phyloP scores from a whole-genome alignment of 176 grass and related monocot species.

The Carex parvula region DNA sequence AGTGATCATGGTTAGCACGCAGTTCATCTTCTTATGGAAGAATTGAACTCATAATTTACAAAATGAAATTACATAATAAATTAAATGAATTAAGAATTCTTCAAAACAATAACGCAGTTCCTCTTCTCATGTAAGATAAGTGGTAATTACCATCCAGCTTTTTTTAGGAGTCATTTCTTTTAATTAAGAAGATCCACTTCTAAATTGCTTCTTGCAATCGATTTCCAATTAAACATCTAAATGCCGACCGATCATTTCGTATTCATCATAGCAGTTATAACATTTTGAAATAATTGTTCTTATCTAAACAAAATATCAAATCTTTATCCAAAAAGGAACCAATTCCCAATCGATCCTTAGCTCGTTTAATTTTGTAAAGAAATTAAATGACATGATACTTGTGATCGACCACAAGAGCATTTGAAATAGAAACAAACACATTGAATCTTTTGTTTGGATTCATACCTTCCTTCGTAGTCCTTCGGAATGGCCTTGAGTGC shows the following conservation, averaged over 20 bases:
- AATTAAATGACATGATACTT: background rate
- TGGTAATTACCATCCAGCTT: too few relatives aligned
- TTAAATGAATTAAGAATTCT: background rate
- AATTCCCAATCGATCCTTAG: background rate
- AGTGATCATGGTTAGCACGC: background rate
- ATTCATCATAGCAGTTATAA: background rate
- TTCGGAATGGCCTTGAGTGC: constrained; percentile 60
- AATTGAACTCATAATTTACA: background rate
- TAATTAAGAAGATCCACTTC: background rate
- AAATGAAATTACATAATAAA: background rate
- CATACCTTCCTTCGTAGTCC: constrained; percentile 46
- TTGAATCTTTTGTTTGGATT: background rate
- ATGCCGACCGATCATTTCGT: too few relatives aligned
- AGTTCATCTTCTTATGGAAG: background rate
- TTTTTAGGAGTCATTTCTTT: background rate
- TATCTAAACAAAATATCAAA: background rate
- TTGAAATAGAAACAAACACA: background rate
- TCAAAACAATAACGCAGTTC: background rate
- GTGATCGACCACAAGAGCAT: background rate
- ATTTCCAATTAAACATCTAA: too few relatives aligned
- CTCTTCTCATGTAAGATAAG: background rate
- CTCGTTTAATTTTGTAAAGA: background rate
- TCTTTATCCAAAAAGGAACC: background rate
- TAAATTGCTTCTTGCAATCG: background rate
- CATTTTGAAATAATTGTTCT: background rate